These are phyloP conservation scores for Brachypodium distachyon DNA, from an alignment of 202 grass and related monocot species.

Conservation along the genomic window DNA sequence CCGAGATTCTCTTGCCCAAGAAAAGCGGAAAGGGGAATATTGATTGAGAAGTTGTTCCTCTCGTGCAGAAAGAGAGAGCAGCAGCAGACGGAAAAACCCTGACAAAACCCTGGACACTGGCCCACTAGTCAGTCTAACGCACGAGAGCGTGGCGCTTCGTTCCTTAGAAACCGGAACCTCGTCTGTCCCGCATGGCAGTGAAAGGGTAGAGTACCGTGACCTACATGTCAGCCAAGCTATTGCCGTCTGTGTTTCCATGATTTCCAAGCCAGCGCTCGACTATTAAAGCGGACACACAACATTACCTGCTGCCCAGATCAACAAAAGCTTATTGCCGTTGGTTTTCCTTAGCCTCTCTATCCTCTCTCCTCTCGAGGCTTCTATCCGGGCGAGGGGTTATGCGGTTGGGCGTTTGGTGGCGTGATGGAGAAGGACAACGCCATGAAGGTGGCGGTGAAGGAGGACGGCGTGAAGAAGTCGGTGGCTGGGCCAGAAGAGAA, in stretches of 20 bases:
- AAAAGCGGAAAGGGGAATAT: neutral
- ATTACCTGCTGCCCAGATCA: constrained; percentile 16
- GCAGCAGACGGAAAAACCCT: neutral
- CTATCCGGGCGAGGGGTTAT: neutral
- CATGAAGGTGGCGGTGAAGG: neutral
- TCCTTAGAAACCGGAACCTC: neutral
- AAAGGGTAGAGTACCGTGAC: accelerated
- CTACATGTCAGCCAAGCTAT: constrained; percentile 4
- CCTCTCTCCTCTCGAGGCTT: neutral
- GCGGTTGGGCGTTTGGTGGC: neutral
- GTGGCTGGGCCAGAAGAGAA: neutral
- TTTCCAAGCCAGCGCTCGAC: constrained; percentile 10
- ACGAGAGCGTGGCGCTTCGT: too few species aligned
- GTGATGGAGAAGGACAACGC: constrained; percentile 20
- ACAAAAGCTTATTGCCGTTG: neutral
- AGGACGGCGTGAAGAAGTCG: neutral
- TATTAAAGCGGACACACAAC: constrained; percentile 24
- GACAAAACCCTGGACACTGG: neutral
- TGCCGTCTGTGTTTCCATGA: neutral
- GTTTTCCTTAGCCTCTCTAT: neutral
- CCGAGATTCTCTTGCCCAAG: neutral
- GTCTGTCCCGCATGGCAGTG: neutral
- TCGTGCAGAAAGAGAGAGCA: neutral
- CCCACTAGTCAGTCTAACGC: neutral
- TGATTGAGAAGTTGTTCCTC: neutral